Conservation (phyloP, 2,329 filamentous ascomycete genomes). For the Fusarium sp. region DNA sequence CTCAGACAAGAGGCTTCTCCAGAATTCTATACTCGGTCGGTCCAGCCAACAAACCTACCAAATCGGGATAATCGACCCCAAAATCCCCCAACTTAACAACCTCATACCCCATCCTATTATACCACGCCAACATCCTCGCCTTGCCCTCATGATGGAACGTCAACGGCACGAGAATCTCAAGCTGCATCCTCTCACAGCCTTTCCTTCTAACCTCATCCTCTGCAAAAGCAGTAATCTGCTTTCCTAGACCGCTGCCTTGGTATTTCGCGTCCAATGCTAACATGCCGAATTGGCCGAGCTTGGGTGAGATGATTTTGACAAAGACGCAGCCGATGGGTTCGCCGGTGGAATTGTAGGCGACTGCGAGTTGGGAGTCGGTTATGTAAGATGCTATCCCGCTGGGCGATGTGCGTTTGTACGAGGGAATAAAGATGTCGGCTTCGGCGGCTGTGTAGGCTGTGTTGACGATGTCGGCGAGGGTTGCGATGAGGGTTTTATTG, state of each 20-base stretch:
- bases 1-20: constrained; percentile 38
- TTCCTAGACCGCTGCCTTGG: constrained; percentile 43
- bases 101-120: constrained; percentile 45
- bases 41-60: constrained; percentile 42
- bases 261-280: constrained; percentile 41
- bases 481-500: constrained; percentile 23
- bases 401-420: constrained; percentile 43
- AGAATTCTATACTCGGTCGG: constrained; percentile 47
- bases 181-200: constrained; percentile 46
- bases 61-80: constrained; percentile 43
- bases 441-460: constrained; percentile 44
- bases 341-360: constrained; percentile 27
- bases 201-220: constrained; percentile 43
- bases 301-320: constrained; percentile 37
- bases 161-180: constrained; percentile 46
- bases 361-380: constrained; percentile 38
- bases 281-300: constrained; percentile 46
- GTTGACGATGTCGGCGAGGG: constrained; percentile 44
- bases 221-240: constrained; percentile 43
- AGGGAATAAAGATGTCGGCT: constrained; percentile 41
- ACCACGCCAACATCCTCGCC: constrained; percentile 45
- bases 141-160: constrained; percentile 45
- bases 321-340: constrained; percentile 45
- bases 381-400: constrained; percentile 40
- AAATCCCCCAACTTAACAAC: constrained; percentile 45